Conservation (phyloP, 1,284 basidiomycete species). For the Puccinia triticina region DNA sequence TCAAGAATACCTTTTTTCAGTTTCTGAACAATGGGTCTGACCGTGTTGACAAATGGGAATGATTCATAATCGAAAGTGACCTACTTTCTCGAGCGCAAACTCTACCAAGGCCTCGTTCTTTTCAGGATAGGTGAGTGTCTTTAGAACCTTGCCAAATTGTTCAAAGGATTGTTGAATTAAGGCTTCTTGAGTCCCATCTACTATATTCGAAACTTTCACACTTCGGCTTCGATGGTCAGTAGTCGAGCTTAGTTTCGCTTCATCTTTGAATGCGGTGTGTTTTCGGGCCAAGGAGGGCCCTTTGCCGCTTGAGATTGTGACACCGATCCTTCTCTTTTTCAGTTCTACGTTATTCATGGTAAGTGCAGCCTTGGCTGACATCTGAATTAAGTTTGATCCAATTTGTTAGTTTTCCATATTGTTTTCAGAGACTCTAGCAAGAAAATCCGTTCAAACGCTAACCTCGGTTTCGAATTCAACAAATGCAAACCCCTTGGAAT, state of each 20-base stretch:
- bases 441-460: slow-evolving; percentile 53
- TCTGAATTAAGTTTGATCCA: slow-evolving; percentile 62
- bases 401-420: background rate
- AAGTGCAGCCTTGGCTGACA: slow-evolving; percentile 72
- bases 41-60: background rate
- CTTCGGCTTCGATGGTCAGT: slow-evolving; percentile 67
- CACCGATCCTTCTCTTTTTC: slow-evolving; percentile 79
- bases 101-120: slow-evolving; percentile 48
- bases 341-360: slow-evolving; percentile 80
- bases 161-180: slow-evolving; percentile 83
- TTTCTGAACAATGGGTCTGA: background rate
- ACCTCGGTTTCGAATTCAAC: slow-evolving; percentile 85
- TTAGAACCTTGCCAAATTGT: slow-evolving; percentile 69
- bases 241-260: slow-evolving; percentile 55
- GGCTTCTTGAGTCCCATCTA: slow-evolving; percentile 75
- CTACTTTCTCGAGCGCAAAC: slow-evolving; percentile 45
- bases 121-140: slow-evolving; percentile 50
- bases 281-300: slow-evolving; percentile 62
- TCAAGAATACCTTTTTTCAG: background rate
- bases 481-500: slow-evolving; percentile 85
- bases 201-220: slow-evolving; percentile 75
- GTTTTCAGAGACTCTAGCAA: background rate
- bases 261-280: slow-evolving; percentile 31
- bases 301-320: slow-evolving; percentile 77
- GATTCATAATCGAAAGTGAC: slow-evolving; percentile 4